Conservation (phyloP, 2,329 filamentous ascomycete species). For the Venturia nashicola region DNA sequence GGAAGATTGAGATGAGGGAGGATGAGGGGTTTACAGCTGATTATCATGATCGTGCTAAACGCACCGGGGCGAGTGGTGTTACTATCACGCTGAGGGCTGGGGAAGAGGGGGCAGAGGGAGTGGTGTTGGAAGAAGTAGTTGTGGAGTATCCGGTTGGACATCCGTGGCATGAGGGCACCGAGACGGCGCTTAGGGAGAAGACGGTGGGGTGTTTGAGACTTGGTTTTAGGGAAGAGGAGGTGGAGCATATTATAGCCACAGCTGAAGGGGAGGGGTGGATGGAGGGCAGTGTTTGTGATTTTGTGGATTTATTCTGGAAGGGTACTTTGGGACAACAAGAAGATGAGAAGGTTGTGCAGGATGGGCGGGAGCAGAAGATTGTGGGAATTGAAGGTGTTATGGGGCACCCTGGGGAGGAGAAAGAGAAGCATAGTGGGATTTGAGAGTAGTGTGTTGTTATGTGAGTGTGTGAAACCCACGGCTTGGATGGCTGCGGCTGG, state of each 20-base stretch:
- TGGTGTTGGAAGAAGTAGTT: slow-evolving; percentile 18
- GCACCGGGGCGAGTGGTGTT: slow-evolving; percentile 13
- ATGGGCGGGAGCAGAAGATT: not conserved
- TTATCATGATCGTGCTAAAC: not conserved
- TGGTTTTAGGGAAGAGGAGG: not conserved
- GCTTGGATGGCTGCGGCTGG: not conserved
- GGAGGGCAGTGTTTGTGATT: not conserved
- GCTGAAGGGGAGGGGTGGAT: not conserved
- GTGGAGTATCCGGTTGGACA: slow-evolving; percentile 27
- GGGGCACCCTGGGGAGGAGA: not conserved
- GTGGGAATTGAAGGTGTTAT: not conserved
- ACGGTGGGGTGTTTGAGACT: slow-evolving; percentile 14
- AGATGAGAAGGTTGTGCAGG: not conserved
- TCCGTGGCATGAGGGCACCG: slow-evolving; percentile 13
- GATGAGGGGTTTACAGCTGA: not conserved
- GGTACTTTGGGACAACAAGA: not conserved
- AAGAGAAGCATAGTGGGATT: not conserved
- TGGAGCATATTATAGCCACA: not conserved
- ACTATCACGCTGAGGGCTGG: slow-evolving; percentile 14
- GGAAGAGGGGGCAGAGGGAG: slow-evolving; percentile 11
- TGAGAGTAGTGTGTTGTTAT: not conserved
- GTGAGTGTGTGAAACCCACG: not conserved
- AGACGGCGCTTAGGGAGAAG: slow-evolving; percentile 14
- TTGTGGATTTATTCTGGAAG: slow-evolving; percentile 1
- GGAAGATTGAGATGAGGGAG: not conserved